Conservation (phyloP, 2,329 filamentous ascomycete genomes). For the Truncatella angustata region DNA sequence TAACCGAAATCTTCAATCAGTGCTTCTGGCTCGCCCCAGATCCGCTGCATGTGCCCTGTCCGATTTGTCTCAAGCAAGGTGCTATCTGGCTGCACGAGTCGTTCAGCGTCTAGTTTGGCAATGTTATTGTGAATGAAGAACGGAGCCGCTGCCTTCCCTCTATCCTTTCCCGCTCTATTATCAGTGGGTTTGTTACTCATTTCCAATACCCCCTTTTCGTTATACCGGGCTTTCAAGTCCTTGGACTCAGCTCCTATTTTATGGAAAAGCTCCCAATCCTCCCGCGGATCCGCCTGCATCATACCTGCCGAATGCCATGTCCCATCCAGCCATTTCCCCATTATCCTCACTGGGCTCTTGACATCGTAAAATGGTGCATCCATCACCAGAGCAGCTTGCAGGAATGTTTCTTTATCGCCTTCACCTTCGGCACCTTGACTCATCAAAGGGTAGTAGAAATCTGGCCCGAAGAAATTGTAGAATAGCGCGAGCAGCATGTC, state of each 20-base stretch:
- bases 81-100: background rate
- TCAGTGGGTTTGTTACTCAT: background rate
- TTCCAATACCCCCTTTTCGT: background rate
- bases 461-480: slow-evolving; percentile 54
- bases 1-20: slow-evolving; percentile 4
- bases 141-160: background rate
- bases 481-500: slow-evolving; percentile 49
- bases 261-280: slow-evolving; percentile 4
- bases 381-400: slow-evolving; percentile 42
- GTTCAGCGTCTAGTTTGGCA: slow-evolving; percentile 1
- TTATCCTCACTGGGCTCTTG: slow-evolving; percentile 23
- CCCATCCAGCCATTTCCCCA: slow-evolving; percentile 5
- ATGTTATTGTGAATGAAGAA: slow-evolving; percentile 11
- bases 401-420: slow-evolving; percentile 49
- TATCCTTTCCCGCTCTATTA: background rate
- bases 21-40: background rate
- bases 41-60: background rate
- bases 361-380: slow-evolving; percentile 38
- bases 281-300: slow-evolving; percentile 6
- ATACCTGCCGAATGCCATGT: slow-evolving; percentile 8
- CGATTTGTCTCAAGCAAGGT: background rate
- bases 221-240: too few relatives aligned
- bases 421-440: slow-evolving; percentile 40
- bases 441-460: slow-evolving; percentile 47
- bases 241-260: background rate